Percentiles rank a stretch among this genome's conserved stretches.
Evolutionary conservation across 257 asterid species (phyloP).

Genomic region (Solanum dulcamara): DNA sequence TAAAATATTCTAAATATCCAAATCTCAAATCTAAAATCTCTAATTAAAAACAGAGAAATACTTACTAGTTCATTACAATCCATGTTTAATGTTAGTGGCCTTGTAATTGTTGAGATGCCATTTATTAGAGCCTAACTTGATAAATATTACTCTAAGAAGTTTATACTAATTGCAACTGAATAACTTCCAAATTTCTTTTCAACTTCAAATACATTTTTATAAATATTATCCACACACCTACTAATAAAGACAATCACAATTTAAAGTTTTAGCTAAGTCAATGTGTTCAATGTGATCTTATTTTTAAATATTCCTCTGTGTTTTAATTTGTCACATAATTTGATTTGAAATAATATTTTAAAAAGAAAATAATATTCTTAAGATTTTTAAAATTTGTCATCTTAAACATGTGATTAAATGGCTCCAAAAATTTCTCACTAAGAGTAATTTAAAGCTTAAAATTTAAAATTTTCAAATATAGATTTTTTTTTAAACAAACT

Average conservation of each 20-base stretch:
- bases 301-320: too few species aligned
- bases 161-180: not conserved
- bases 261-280: too few species aligned
- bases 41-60: not conserved
- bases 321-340: too few species aligned
- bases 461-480: accelerated
- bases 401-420: too few species aligned
- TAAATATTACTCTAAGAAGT: not conserved
- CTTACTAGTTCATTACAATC: not conserved
- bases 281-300: too few species aligned
- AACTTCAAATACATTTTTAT: not conserved
- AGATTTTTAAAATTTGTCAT: too few species aligned
- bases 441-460: not conserved
- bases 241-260: too few species aligned
- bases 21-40: not conserved
- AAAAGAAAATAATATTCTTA: too few species aligned
- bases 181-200: too few species aligned
- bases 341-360: too few species aligned
- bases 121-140: not conserved
- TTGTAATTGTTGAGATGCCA: not conserved
- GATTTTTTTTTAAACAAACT: not conserved
- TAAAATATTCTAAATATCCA: too few species aligned
- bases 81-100: not conserved
- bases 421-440: not conserved
- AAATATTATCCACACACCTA: too few species aligned